Base-by-base conservation (phyloP, 2,329 filamentous ascomycete species). In the Nectriaceae sp. region DNA sequence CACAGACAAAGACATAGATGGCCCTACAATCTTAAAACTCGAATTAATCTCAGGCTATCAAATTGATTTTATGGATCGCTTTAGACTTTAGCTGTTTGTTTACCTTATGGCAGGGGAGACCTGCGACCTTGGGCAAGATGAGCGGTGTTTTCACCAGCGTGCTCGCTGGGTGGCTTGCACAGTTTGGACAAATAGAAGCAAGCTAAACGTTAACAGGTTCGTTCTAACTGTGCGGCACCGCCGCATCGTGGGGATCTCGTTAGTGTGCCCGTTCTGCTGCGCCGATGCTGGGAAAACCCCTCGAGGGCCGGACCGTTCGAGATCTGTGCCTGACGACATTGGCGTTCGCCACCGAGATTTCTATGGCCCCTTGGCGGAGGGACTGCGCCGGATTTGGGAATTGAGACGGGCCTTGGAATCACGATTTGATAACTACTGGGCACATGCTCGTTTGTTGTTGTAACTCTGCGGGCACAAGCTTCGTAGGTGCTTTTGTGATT, bases 231-330 rank as follows among this genome's bases (percentile, higher is more conserved):
- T 31, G 26, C 33, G 33, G 10, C 33, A 21, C 21, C 21, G 21
- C 38, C 21, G 22, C 59, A 61, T 62, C 59, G 55, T 59, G 57
- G 57, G 50, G 59, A 61, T 62, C 55, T 61, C 55, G 55, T 57
- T 47, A 61, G 60, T 47, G 46, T 47, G 50, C 46, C 47, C 47
- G 49, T 52, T 47, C 46, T 33, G 42, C 51, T 50, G 49, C 37
- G 51, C 21, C 47, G 6, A 37, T 50, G 16, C 45, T 53, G 24
- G 55, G 51, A 55, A 52, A 29, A 51, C 38, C 47, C 49, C 49
- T 59, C 42, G 29, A 42, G 40, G 19, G 15, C 40, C 36, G 44
- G 44, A 52, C 42, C 40, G 47, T 53, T 54, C 44, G 48, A 60
- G 51, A 61, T 61, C 50, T 49, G 51, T 42, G 46, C 53, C 49